Evolutionary conservation across 768 basidiomycete species (phyloP), one percentile per base, ranked within the genome.

Genomic region (Tricholoma sp.): DNA sequence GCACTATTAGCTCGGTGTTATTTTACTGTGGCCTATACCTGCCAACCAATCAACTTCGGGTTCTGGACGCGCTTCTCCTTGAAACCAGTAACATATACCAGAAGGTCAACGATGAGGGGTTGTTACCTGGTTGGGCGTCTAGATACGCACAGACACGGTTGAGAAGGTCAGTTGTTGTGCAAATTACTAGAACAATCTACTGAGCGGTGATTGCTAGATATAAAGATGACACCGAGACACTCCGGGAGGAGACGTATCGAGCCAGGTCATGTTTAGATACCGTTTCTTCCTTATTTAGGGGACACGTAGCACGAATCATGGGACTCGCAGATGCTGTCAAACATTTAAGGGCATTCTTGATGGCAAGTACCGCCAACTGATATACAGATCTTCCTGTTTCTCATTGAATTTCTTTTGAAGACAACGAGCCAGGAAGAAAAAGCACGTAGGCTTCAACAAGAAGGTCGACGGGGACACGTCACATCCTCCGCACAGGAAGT

Each of bases 41-140:
- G 6, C 57, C 57, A 15, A 32, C 32, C 12, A 41, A 39, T 4
- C 50, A 48, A 28, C 51, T 59, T 10, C 49, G 33, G 10, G 28
- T 50, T 32, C 41, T 59, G 28, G 48, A 56, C 11, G 58, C 56
- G 36, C 6, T 59, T 3, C 39, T 53, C 3, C 10, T 28, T 2
- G 55, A 56, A 28, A 56, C 58, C 28, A 53, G 44, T 12, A 12
- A 9, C 1, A 49, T 56, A 1, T 56, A 56, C 20, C 17, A 33
- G 12, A 50, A 32, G 17, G 55, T 52, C 1, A 15, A 34, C 13
- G 29, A 13, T 4, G 55, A 56, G 50, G 37, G 47, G 17, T 32
- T 59, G 11, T 24, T 59, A 12, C 36, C 51, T 6, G 3, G 6
- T 12, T 1, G 28, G 5, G 37, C 11, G 4, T 41, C 18, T 13